Base-by-base conservation (phyloP, 192 early-diverging fungal species). In the Podila epicladia region DNA sequence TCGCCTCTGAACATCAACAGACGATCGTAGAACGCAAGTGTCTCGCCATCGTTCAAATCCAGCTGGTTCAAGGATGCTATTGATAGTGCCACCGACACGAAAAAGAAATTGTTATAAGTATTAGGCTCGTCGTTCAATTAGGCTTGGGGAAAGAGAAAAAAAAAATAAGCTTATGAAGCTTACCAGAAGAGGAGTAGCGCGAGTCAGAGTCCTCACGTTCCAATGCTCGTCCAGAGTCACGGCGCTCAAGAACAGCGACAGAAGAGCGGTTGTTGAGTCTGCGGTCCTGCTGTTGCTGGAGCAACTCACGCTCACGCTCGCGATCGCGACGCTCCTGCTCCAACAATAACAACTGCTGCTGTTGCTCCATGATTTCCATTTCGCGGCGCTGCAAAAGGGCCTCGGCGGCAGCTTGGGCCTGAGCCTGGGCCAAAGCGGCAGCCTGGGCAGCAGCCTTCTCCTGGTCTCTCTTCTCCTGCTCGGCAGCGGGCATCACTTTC, bases 1-100 rank as follows among this genome's bases (percentile, higher is more conserved):
- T 93, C 90, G 73, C 91, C 89, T 76, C 92, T 87, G 74, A 94
- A 94, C 50, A 89, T 86, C 58, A 92, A 87, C 64, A 94, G 76
- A 62, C 90, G 87, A 41, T 92, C 91, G 77, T 94, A 94, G 51
- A 93, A 86, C 53, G 87, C 84, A 33, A 92, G 83, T 12, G 92
- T 92, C 61, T 89, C 89, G 22, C 88, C 83, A 82, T 94, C 90
- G 68, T 93, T 93, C 62, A 94, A 75, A 64, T 94, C 91, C 62
- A 94, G 85, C 41, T 82, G 75, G 64, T 71, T 71, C 35, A 82
- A 51, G 13, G 75, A 70, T 61, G 55, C 72, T 84, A 71, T 20
- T 31, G 64, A 22, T 8, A 58, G 24, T 55, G 28, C 6, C 26
- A 62, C 13, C 20, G 31, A 19, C 12, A 60, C 4, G 45, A 26